These are phyloP conservation scores for Leccinum arenicola DNA, from an alignment of 768 basidiomycete genomes.

Conservation along the genomic window DNA sequence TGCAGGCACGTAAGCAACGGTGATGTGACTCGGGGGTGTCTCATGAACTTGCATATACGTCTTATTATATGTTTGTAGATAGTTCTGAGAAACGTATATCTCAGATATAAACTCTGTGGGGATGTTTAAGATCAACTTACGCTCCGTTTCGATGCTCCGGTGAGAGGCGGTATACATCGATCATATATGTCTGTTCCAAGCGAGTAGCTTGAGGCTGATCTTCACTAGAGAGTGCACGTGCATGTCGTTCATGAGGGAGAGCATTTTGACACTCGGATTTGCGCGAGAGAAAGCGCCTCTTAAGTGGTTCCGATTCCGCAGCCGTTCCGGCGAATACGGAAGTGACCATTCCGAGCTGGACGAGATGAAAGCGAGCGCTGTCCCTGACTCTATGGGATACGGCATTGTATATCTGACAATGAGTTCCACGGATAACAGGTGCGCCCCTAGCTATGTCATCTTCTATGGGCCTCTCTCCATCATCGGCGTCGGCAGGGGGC, in stretches of 20 bases:
- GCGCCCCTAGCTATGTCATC: neutral
- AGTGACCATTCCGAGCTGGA: constrained; percentile 6
- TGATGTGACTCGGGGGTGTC: neutral
- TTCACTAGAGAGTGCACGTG: neutral
- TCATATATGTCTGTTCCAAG: neutral
- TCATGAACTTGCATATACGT: neutral
- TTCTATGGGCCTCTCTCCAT: neutral
- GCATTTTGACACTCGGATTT: neutral
- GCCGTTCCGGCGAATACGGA: neutral
- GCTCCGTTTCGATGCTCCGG: neutral
- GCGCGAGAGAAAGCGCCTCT: neutral
- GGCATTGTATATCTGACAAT: constrained; percentile 3
- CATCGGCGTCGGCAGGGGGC: neutral
- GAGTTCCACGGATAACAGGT: neutral
- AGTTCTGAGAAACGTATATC: neutral
- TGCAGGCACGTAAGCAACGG: neutral
- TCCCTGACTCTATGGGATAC: neutral
- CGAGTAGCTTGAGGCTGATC: constrained; percentile 4
- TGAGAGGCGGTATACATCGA: neutral
- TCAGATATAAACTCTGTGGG: no score
- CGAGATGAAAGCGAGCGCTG: neutral
- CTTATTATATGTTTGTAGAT: neutral
- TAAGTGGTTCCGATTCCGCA: neutral
- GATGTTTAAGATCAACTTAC: neutral
- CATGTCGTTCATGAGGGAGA: constrained; percentile 1